These are phyloP conservation scores for Amphichorda felina DNA, from an alignment of 2,329 filamentous ascomycete species.

Conservation along the genomic window DNA sequence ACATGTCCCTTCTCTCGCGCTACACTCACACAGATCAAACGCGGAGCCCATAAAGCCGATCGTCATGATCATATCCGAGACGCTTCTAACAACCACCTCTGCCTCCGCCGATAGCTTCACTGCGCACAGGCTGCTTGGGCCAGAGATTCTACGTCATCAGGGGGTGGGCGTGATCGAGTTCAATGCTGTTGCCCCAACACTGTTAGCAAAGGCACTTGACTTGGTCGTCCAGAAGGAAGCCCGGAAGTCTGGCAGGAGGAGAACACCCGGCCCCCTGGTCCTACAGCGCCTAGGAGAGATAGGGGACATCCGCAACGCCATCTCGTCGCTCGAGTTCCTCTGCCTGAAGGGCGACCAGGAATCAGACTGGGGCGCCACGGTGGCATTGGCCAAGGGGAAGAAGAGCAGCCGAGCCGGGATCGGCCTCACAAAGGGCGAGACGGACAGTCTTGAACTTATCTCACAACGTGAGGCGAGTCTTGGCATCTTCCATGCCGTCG, in stretches of 20 bases:
- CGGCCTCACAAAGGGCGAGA: conserved; percentile 62
- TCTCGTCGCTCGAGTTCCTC: conserved; percentile 84
- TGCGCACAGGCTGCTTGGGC: conserved; percentile 76
- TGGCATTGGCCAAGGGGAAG: conserved; percentile 59
- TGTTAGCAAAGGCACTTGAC: conserved; percentile 75
- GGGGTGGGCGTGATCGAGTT: conserved; percentile 77
- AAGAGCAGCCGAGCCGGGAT: conserved; percentile 44
- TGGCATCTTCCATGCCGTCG: conserved; percentile 92
- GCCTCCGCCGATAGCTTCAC: conserved; percentile 86
- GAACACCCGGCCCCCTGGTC: conserved; percentile 66
- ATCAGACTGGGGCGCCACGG: conserved; percentile 62
- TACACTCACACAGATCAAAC: conserved; percentile 28
- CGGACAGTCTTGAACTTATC: conserved; percentile 67
- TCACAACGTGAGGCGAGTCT: conserved; percentile 81
- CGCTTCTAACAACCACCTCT: conserved; percentile 72
- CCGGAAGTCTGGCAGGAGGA: conserved; percentile 59
- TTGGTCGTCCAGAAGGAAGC: conserved; percentile 77
- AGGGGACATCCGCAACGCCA: conserved; percentile 86
- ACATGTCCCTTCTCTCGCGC: conserved; percentile 44
- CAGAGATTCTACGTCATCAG: conserved; percentile 73
- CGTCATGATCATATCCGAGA: conserved; percentile 86
- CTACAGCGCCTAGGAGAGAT: conserved; percentile 72
- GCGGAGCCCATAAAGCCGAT: conserved; percentile 53
- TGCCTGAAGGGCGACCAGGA: conserved; percentile 71
- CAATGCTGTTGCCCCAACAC: conserved; percentile 79